phyloP scores from a whole-genome alignment of 2,329 filamentous ascomycete genomes.

The Trichophyton mentagrophytes region DNA sequence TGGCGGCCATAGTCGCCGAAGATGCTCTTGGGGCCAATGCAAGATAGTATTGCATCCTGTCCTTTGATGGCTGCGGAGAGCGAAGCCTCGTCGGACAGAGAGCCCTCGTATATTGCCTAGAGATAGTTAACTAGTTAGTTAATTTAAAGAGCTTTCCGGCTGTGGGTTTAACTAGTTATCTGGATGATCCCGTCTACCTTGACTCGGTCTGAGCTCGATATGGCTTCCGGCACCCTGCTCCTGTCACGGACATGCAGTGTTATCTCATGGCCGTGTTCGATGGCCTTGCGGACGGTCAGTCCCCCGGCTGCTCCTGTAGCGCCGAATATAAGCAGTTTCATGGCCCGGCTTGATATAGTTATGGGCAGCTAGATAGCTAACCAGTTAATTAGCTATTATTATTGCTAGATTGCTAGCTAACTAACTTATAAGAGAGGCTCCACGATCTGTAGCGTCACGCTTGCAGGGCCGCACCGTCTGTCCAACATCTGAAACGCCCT shows the following conservation, averaged over 20 bases:
- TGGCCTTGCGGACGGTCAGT: slow-evolving; percentile 10
- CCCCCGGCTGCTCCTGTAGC: slow-evolving; percentile 8
- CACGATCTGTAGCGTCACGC: too few relatives aligned
- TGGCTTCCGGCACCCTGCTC: slow-evolving; percentile 10
- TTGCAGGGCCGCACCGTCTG: too few relatives aligned
- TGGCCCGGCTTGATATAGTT: slow-evolving; percentile 1
- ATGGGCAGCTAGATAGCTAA: not conserved
- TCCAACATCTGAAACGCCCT: not conserved
- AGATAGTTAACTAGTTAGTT: not conserved
- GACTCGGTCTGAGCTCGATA: slow-evolving; percentile 9
- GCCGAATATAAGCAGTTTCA: slow-evolving; percentile 18
- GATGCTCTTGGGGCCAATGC: slow-evolving; percentile 11
- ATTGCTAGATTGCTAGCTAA: too few relatives aligned
- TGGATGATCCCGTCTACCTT: slow-evolving; percentile 5
- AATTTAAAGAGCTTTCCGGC: not conserved
- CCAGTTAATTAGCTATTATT: too few relatives aligned
- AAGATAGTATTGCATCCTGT: slow-evolving; percentile 16
- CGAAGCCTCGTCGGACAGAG: slow-evolving; percentile 8
- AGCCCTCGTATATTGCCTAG: slow-evolving; percentile 11
- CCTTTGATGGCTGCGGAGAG: slow-evolving; percentile 12
- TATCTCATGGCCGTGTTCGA: slow-evolving; percentile 11
- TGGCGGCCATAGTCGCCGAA: slow-evolving; percentile 3
- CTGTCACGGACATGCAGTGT: slow-evolving; percentile 16
- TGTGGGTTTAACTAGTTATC: too few relatives aligned
- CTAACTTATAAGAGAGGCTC: too few relatives aligned